Evolutionary conservation across 495 filamentous ascomycete genomes (phyloP).

Genomic region (Penicillium odoratum): DNA sequence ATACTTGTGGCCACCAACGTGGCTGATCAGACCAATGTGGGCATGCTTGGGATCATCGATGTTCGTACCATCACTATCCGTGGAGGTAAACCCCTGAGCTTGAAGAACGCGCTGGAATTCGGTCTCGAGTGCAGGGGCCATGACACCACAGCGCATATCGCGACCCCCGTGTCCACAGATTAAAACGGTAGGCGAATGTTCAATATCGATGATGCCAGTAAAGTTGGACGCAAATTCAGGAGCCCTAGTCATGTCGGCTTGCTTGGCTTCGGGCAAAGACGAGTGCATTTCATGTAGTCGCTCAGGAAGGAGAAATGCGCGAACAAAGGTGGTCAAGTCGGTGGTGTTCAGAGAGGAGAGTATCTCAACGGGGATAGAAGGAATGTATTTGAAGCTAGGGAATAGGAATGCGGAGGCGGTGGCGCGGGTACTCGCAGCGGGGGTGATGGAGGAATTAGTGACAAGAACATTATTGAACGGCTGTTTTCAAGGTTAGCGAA

Average conservation of each 20-base stretch:
- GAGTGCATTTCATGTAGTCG: conserved; percentile 60
- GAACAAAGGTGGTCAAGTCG: conserved; percentile 38
- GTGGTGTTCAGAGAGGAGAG: conserved; percentile 9
- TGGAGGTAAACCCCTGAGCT: conserved; percentile 31
- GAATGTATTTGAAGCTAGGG: conserved; percentile 76
- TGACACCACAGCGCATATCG: conserved; percentile 76
- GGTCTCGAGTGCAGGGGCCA: conserved; percentile 67
- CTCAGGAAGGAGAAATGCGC: conserved; percentile 51
- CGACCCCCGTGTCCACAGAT: conserved; percentile 83
- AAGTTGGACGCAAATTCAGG: conserved; percentile 38
- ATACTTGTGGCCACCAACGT: conserved; percentile 91
- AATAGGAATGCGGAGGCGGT: conserved; percentile 69
- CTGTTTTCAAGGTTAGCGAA: conserved; percentile 40
- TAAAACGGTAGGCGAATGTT: conserved; percentile 66
- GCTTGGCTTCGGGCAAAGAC: conserved; percentile 41
- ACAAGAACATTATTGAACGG: conserved; percentile 77
- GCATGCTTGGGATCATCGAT: conserved; percentile 41
- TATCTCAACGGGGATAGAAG: conserved; percentile 54
- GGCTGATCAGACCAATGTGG: conserved; percentile 75
- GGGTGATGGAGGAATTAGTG: conserved; percentile 67
- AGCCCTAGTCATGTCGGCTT: conserved; percentile 29
- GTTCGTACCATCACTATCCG: conserved; percentile 9
- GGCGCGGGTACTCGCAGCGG: conserved; percentile 40
- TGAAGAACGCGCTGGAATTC: conserved; percentile 63
- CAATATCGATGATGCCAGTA: conserved; percentile 50